These are phyloP conservation scores for Mycena sp. DNA, from an alignment of 1,284 basidiomycete species.

Conservation along the genomic window DNA sequence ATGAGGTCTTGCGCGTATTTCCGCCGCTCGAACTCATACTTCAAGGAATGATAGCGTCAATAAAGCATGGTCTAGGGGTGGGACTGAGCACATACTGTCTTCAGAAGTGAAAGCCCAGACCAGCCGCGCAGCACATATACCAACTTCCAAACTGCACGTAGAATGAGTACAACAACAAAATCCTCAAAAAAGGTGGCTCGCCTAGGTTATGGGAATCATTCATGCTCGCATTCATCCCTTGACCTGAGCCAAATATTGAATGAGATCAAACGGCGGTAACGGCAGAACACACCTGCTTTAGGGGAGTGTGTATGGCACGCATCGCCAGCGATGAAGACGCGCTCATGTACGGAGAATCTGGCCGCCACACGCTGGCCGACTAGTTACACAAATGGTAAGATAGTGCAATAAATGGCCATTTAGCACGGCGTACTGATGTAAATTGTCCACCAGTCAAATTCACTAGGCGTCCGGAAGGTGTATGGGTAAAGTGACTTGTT, in stretches of 20 bases:
- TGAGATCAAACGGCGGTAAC: not conserved
- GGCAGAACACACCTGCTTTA: constrained; percentile 60
- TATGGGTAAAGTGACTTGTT: constrained; percentile 77
- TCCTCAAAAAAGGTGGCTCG: too few species aligned
- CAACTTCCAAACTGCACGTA: constrained; percentile 74
- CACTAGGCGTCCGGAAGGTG: constrained; percentile 62
- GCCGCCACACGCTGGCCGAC: constrained; percentile 83
- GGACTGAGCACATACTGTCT: constrained; percentile 62
- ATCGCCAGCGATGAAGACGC: constrained; percentile 86
- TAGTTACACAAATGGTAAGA: constrained; percentile 30
- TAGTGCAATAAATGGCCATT: too few species aligned
- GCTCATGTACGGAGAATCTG: constrained; percentile 69
- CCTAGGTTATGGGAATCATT: constrained; percentile 86
- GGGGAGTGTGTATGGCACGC: constrained; percentile 89
- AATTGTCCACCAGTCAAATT: constrained; percentile 84
- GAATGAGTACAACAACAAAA: too few species aligned
- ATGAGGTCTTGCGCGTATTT: constrained; percentile 86
- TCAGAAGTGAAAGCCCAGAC: constrained; percentile 71
- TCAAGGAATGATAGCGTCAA: not conserved
- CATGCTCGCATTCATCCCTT: constrained; percentile 87
- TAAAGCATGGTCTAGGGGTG: not conserved
- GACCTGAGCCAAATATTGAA: constrained; percentile 45
- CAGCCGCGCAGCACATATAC: constrained; percentile 77
- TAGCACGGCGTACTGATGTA: constrained; percentile 71
- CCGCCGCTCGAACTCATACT: constrained; percentile 80